phyloP scores from a whole-genome alignment of 164 flowering plant species.

The Houttuynia cordata region DNA sequence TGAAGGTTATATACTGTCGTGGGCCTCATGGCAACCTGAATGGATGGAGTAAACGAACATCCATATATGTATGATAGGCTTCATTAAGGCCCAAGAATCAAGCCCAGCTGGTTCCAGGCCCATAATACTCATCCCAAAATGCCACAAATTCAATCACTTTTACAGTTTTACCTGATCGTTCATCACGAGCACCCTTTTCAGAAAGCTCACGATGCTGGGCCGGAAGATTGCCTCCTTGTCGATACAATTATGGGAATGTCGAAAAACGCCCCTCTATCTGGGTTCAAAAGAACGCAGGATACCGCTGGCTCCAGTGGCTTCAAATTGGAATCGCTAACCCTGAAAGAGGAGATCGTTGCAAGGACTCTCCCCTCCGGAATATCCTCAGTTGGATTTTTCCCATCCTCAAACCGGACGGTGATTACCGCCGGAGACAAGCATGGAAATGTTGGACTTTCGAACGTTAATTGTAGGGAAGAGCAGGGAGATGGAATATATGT shows the following conservation, averaged over 20 bases:
- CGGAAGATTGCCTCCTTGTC: conserved; percentile 19
- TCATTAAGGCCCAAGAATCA: too few species aligned
- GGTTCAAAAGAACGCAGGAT: neutral
- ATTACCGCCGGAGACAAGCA: conserved; percentile 52
- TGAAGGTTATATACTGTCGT: too few species aligned
- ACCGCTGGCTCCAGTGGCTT: conserved; percentile 13
- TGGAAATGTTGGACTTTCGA: conserved; percentile 77
- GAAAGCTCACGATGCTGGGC: conserved; percentile 27
- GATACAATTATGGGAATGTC: conserved; percentile 25
- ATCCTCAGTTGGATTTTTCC: conserved; percentile 39
- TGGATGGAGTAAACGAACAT: too few species aligned
- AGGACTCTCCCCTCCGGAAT: conserved; percentile 48
- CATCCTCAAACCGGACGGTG: conserved; percentile 29
- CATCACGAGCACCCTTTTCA: too few species aligned
- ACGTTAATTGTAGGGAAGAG: conserved; percentile 29
- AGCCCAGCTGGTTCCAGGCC: too few species aligned
- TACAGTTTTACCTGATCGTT: too few species aligned
- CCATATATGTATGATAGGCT: too few species aligned
- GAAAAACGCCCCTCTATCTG: conserved; percentile 5
- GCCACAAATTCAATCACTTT: too few species aligned
- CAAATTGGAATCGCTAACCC: conserved; percentile 25
- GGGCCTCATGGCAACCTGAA: too few species aligned
- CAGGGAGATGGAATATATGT: conserved; percentile 44
- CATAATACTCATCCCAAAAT: too few species aligned
- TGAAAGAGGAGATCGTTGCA: conserved; percentile 54